These are phyloP conservation scores for Vaccinium vitisidaea DNA, from an alignment of 148 eudicot genomes.

Conservation along the genomic window DNA sequence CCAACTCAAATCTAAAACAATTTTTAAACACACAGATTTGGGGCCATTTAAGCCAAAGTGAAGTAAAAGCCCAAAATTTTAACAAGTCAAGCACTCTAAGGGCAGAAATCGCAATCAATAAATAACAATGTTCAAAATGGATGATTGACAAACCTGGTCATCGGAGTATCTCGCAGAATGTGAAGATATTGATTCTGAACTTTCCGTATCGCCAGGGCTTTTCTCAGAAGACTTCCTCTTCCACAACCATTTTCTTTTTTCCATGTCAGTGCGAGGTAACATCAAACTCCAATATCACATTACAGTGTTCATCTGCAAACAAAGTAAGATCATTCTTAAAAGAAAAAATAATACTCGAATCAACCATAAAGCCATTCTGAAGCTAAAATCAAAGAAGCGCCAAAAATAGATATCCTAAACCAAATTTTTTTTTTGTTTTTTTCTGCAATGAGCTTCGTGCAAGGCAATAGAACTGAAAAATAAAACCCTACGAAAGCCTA, in stretches of 20 bases:
- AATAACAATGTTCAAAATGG: background rate
- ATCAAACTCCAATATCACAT: slow-evolving; percentile 12
- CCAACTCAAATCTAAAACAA: background rate
- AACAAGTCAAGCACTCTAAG: background rate
- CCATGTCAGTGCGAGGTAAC: slow-evolving; percentile 31
- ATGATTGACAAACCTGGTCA: slow-evolving; percentile 55
- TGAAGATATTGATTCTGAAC: slow-evolving; percentile 64
- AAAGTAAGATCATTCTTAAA: slow-evolving; percentile 1
- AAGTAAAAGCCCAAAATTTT: background rate
- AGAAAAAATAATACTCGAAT: background rate
- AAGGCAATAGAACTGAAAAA: background rate
- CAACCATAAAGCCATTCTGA: background rate
- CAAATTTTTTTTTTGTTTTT: background rate
- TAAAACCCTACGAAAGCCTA: background rate
- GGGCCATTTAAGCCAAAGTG: background rate
- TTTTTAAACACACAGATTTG: background rate
- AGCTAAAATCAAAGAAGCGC: background rate
- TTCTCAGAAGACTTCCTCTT: slow-evolving; percentile 63
- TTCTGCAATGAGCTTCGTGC: slow-evolving; percentile 4
- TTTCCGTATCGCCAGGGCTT: slow-evolving; percentile 64
- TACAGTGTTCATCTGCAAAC: slow-evolving; percentile 14
- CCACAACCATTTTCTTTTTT: slow-evolving; percentile 80
- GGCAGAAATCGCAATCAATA: background rate
- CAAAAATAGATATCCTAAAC: background rate
- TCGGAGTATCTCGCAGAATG: slow-evolving; percentile 64